Evolutionary conservation across 441 rosid species (phyloP).

Genomic region (Populus hybrid): DNA sequence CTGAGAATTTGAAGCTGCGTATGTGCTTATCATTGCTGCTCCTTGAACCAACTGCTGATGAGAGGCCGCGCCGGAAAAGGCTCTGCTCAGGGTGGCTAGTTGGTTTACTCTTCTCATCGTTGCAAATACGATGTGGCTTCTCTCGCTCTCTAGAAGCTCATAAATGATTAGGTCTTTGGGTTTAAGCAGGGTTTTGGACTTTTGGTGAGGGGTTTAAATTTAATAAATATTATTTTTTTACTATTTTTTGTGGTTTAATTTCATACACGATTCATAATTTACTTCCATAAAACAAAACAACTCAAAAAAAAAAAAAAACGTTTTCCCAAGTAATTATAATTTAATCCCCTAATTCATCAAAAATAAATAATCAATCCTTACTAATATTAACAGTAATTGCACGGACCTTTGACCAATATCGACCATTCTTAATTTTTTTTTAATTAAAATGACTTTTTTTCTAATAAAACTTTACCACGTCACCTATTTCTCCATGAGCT

Average conservation of each 20-base stretch:
- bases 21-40: conserved; percentile 32
- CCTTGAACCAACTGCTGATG: conserved; percentile 38
- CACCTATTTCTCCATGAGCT: background rate
- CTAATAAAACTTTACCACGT: background rate
- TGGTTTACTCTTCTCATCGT: conserved; percentile 55
- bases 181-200: conserved; percentile 1
- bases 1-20: conserved; percentile 24
- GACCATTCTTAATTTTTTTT: background rate
- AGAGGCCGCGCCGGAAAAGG: conserved; percentile 28
- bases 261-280: background rate
- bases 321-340: background rate
- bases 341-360: too few relatives aligned
- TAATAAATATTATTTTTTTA: background rate
- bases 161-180: background rate
- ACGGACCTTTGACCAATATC: background rate
- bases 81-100: conserved; percentile 37
- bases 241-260: background rate
- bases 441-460: too few relatives aligned
- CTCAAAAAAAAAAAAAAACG: background rate
- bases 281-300: background rate
- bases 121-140: conserved; percentile 5
- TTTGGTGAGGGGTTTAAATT: background rate
- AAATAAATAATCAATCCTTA: background rate
- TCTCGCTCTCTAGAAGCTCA: background rate
- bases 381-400: background rate